phyloP scores from a whole-genome alignment of 768 basidiomycete genomes.

The Strobilomyces dryophilus region DNA sequence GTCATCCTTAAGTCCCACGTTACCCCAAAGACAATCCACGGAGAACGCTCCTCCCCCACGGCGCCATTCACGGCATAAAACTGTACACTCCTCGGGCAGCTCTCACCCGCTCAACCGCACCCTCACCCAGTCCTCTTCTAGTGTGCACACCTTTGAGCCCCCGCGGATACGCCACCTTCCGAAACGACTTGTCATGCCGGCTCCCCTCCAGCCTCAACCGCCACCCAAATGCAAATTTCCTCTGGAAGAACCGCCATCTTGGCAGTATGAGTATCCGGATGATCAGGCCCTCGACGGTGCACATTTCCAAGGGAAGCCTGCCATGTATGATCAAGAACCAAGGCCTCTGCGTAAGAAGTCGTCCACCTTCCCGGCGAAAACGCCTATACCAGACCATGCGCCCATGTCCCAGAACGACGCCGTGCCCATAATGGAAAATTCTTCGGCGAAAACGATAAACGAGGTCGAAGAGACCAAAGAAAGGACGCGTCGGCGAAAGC shows the following conservation, averaged over 20 bases:
- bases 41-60: not conserved
- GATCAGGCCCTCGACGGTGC: not conserved
- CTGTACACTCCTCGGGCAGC: constrained; percentile 7
- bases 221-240: constrained; percentile 16
- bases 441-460: constrained; percentile 8
- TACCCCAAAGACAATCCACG: constrained; percentile 4
- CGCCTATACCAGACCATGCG: constrained; percentile 25
- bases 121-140: constrained; percentile 4
- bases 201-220: constrained; percentile 49
- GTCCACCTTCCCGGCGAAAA: constrained; percentile 20
- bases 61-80: constrained; percentile 6
- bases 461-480: constrained; percentile 21
- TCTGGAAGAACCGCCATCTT: not conserved
- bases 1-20: not conserved
- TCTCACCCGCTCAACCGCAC: constrained; percentile 1
- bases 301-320: constrained; percentile 5
- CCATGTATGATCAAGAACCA: constrained; percentile 13
- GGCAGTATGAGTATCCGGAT: constrained; percentile 9
- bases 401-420: constrained; percentile 11
- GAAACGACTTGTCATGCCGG: constrained; percentile 69
- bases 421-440: constrained; percentile 7
- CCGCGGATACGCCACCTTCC: constrained; percentile 43
- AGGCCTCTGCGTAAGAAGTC: constrained; percentile 24
- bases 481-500: constrained; percentile 27
- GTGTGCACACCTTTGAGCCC: constrained; percentile 10